Evolutionary conservation across 2,329 filamentous ascomycete species (phyloP), one percentile per base, ranked within the genome.

Genomic region (Epichloe typhina): DNA sequence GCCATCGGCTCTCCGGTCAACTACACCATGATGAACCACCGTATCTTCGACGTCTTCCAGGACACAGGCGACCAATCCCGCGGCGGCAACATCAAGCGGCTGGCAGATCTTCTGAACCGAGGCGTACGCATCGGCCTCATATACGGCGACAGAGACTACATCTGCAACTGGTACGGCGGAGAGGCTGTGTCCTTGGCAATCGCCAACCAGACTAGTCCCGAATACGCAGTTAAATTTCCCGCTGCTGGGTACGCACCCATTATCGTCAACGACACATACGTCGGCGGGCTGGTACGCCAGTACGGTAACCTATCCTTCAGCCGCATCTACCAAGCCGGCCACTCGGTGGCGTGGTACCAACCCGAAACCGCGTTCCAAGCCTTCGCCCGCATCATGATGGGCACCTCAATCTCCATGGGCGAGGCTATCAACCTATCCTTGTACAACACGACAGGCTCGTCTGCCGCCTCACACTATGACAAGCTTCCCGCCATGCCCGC

Each of bases 291-390:
- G 51, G 86, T 88, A 0, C 77, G 86, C 4, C 86, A 93, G 64
- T 86, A 80, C 58, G 86, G 84, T 11, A 90, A 90, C 57, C 74
- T 86, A 50, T 80, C 76, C 15, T 86, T 86, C 62, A 79, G 77
- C 50, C 74, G 82, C 7, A 72, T 86, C 46, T 85, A 82, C 62
- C 77, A 84, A 58, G 73, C 81, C 15, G 82, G 83, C 2, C 82
- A 86, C 58, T 74, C 79, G 48, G 75, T 82, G 1, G 73, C 79
- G 0, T 76, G 72, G 49, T 80, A 79, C 59, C 80, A 83, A 64
- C 80, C 80, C 12, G 69, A 77, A 59, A 79, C 79, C 3, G 69
- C 76, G 2, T 72, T 82, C 52, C 73, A 76, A 55, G 66, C 83
- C 39, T 84, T 84, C 58, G 73, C 77, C 31, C 74, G 82, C 33